Evolutionary conservation across 306 rosid genomes (phyloP).

Genomic region (Malus sieversii): DNA sequence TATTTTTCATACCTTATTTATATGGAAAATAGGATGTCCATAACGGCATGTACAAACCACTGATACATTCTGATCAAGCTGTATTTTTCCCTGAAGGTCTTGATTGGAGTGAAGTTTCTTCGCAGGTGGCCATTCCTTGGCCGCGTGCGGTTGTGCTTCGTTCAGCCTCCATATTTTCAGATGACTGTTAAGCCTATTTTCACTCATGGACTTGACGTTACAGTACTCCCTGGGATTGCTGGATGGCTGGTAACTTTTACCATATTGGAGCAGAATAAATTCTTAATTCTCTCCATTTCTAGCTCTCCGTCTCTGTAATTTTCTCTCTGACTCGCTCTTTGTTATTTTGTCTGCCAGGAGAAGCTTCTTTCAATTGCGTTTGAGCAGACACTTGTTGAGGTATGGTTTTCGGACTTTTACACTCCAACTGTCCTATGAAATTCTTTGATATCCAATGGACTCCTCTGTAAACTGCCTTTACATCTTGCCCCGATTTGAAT

Average conservation of each 20-base stretch:
- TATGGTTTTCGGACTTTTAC: conserved; percentile 16
- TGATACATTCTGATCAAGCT: neutral
- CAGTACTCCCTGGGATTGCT: conserved; percentile 96
- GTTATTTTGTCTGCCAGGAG: conserved; percentile 44
- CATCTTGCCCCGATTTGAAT: neutral
- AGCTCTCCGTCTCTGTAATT: neutral
- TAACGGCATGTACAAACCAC: neutral
- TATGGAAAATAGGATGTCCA: neutral
- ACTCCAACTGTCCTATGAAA: neutral
- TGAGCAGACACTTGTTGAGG: conserved; percentile 99
- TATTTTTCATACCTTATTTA: neutral
- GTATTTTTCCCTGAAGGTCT: conserved; percentile 37
- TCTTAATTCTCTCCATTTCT: neutral
- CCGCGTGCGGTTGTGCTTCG: conserved; percentile 80
- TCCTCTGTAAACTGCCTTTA: conserved; percentile 7
- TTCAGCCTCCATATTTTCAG: conserved; percentile 94
- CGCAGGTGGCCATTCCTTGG: conserved; percentile 69
- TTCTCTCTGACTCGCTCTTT: neutral
- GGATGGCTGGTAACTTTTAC: conserved; percentile 83
- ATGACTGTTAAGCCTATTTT: conserved; percentile 94
- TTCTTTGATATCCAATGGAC: neutral
- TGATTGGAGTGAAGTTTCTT: conserved; percentile 82
- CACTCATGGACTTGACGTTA: conserved; percentile 81
- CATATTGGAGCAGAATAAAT: neutral
- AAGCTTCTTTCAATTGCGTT: conserved; percentile 89